These are phyloP conservation scores for Glycyrrhiza uralensis DNA, from an alignment of 306 rosid genomes.

Conservation along the genomic window DNA sequence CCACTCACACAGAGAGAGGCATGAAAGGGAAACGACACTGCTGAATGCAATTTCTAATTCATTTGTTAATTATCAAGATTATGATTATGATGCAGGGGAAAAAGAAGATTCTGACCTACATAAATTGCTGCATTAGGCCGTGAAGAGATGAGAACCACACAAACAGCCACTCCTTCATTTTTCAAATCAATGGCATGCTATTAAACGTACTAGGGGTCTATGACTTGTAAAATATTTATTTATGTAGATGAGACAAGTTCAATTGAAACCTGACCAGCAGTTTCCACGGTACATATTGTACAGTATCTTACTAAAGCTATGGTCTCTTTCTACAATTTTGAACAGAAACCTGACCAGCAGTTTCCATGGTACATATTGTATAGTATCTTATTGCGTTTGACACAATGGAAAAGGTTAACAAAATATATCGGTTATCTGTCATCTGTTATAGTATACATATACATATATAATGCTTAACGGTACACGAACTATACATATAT, in stretches of 20 bases:
- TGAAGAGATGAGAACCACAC: constrained; percentile 32
- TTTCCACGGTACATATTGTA: constrained; percentile 9
- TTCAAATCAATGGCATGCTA: constrained; percentile 20
- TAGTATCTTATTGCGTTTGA: not conserved
- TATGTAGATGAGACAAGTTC: constrained; percentile 26
- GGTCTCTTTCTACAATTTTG: too few relatives aligned
- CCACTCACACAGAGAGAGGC: not conserved
- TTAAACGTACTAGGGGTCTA: not conserved
- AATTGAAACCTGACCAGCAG: constrained; percentile 8
- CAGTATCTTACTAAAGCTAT: not conserved
- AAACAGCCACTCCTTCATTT: constrained; percentile 10
- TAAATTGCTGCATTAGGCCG: constrained; percentile 81
- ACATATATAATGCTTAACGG: not conserved
- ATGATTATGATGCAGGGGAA: constrained; percentile 67
- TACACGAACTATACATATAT: not conserved
- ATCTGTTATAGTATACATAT: not conserved
- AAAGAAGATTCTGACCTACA: constrained; percentile 70
- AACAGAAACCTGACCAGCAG: constrained; percentile 12
- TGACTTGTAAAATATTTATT: constrained; percentile 9
- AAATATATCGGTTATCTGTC: not conserved
- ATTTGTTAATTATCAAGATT: constrained; percentile 6
- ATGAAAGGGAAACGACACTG: not conserved
- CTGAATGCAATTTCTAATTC: constrained; percentile 20
- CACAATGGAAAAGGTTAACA: not conserved
- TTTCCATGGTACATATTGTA: constrained; percentile 10